A percentile compares a stretch with the other conserved stretches of the same genome.
phyloP scores from a whole-genome alignment of 805 yeast genomes.

The Scheffersomyces amazonensis region DNA sequence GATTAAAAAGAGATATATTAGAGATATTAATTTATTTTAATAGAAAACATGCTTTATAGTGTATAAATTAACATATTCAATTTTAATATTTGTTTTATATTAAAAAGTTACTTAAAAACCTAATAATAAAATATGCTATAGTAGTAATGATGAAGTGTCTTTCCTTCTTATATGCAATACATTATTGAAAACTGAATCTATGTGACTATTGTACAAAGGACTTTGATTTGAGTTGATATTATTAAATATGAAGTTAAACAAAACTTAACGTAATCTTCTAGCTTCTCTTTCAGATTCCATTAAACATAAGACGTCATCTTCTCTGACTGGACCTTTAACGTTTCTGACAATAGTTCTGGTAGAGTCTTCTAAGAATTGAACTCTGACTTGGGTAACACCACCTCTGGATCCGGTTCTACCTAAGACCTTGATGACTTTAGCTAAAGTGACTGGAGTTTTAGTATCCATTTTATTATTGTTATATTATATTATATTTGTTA shows the following conservation, averaged over 20 bases:
- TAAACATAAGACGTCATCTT: constrained; percentile 90
- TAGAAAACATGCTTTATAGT: too few species aligned
- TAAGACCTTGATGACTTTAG: constrained; percentile 98
- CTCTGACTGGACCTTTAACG: constrained; percentile 52
- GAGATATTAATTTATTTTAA: too few species aligned
- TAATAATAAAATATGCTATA: too few species aligned
- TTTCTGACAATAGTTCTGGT: constrained; percentile 50
- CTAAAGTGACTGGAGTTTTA: constrained; percentile 94
- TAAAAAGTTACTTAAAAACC: too few species aligned
- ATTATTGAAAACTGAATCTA: too few species aligned
- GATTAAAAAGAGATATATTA: too few species aligned
- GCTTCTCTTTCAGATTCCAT: constrained; percentile 99
- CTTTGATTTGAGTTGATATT: background rate
- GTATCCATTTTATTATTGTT: constrained; percentile 4
- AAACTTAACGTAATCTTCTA: constrained; percentile 51
- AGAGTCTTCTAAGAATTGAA: constrained; percentile 46
- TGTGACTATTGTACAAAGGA: too few species aligned
- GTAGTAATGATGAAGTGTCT: too few species aligned
- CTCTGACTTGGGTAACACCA: constrained; percentile 64
- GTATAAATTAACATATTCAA: too few species aligned
- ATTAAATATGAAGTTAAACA: background rate
- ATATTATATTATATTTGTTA: too few species aligned
- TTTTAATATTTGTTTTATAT: too few species aligned
- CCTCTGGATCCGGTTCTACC: constrained; percentile 99
- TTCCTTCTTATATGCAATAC: too few species aligned